Evolutionary conservation across 2,329 filamentous ascomycete genomes (phyloP), one percentile per base, ranked within the genome.

Genomic region (Mycosphaerella sp.): DNA sequence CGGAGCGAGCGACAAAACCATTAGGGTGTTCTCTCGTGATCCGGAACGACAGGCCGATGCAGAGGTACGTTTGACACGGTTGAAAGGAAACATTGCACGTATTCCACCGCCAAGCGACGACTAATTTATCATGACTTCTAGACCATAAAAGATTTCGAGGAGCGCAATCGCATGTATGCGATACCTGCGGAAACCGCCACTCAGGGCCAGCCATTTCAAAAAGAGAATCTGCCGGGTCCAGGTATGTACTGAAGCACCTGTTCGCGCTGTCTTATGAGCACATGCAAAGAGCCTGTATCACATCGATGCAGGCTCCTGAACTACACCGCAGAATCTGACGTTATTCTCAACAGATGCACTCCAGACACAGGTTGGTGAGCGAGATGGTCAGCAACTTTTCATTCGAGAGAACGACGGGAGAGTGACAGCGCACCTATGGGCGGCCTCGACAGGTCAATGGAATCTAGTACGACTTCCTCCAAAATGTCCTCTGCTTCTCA

Each of bases 311-410:
- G 21, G 21, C 21, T 25, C 7, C 7, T 4, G 1, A 25, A 25
- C 21, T 4, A 25, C 7, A 6, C 21, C 21, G 4, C 6, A 25
- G 21, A 25, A 6, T 25, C 21, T 25, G 21, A 25, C 21, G 21
- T 6, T 6, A 1, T 25, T 25, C 7, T 6, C 21, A 25, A 41
- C 46, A 66, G 89, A 94, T 14, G 96, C 95, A 62, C 73, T 98
- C 7, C 80, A 82, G 49, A 80, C 80, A 49, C 90, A 89, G 60
- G 81, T 83, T 0, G 93, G 93, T 3, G 93, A 87, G n/a, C 95
- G 95, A 70, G 93, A 98, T 58, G 93, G 93, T 0, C 91, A 98
- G 66, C 86, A 95, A 4, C 85, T 94, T 63, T 94, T 95, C 82
- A 91, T 96, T 62, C 81, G 80, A 53, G 86, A 95, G 67, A 73